Percentiles rank a stretch among this genome's conserved stretches.
Evolutionary conservation across 352 stramenopile species (phyloP).

Genomic region (Phytophthora sp.): DNA sequence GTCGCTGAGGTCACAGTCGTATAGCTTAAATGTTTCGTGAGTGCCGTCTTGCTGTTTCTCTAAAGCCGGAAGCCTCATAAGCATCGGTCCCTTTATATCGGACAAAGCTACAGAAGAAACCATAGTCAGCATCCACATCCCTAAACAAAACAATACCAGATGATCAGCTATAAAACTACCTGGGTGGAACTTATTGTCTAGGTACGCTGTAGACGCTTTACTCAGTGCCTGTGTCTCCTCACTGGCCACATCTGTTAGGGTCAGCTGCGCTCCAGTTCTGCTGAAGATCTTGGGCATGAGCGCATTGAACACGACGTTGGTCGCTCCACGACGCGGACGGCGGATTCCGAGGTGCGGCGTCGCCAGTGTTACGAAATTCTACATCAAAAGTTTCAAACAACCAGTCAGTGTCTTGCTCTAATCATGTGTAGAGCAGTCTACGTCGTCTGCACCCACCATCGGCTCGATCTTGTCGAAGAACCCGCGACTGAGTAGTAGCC

Average conservation of each 20-base stretch:
- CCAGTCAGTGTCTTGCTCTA: slow-evolving; percentile 4
- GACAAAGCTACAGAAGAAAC: slow-evolving; percentile 24
- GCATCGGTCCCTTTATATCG: slow-evolving; percentile 39
- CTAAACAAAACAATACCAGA: too few species aligned
- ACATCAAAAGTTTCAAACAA: slow-evolving; percentile 2
- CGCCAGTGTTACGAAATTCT: slow-evolving; percentile 87
- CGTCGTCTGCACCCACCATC: slow-evolving; percentile 47
- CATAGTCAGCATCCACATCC: background rate
- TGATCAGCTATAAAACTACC: slow-evolving; percentile 14
- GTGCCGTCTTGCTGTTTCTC: slow-evolving; percentile 10
- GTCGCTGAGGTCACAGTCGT: slow-evolving; percentile 41
- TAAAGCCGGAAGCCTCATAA: slow-evolving; percentile 30
- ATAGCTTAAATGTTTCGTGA: slow-evolving; percentile 41
- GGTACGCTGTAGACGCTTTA: slow-evolving; percentile 20
- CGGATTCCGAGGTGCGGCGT: slow-evolving; percentile 81
- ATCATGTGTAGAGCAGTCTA: background rate
- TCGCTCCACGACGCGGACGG: slow-evolving; percentile 54
- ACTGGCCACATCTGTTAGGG: slow-evolving; percentile 59
- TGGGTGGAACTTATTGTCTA: slow-evolving; percentile 38
- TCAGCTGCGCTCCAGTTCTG: slow-evolving; percentile 71
- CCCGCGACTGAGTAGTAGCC: slow-evolving; percentile 60
- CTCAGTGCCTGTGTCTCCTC: slow-evolving; percentile 53
- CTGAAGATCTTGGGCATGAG: slow-evolving; percentile 75
- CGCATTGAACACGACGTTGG: slow-evolving; percentile 75
- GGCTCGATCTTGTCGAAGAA: slow-evolving; percentile 78